phyloP scores from a whole-genome alignment of 345 rosid genomes.

The rapeseed (Brassica napus) region DNA sequence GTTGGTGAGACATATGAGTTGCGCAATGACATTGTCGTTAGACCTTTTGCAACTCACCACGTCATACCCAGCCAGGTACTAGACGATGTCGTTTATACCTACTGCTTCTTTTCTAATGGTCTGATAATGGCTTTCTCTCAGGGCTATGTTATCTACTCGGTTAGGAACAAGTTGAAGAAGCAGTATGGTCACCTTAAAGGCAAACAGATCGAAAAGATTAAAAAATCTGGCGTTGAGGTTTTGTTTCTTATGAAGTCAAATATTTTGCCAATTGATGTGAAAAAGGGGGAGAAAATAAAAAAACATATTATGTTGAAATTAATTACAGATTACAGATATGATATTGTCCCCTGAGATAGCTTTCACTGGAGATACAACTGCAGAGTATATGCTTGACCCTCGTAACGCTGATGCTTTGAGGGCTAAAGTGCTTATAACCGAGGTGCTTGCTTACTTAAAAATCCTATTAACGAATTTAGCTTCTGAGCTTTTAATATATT shows the following conservation, averaged over 20 bases:
- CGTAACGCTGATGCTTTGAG: slow-evolving; percentile 92
- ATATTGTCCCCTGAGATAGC: slow-evolving; percentile 90
- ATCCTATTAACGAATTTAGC: neutral
- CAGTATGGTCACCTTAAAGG: slow-evolving; percentile 88
- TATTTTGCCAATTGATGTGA: neutral
- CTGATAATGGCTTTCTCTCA: slow-evolving; percentile 37
- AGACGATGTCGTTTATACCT: too few species aligned
- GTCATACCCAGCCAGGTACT: slow-evolving; percentile 85
- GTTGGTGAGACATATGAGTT: slow-evolving; percentile 90
- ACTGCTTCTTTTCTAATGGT: neutral
- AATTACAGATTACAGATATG: slow-evolving; percentile 72
- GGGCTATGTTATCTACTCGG: slow-evolving; percentile 89
- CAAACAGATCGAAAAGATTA: slow-evolving; percentile 86
- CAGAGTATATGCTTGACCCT: slow-evolving; percentile 95
- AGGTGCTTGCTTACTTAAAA: slow-evolving; percentile 47
- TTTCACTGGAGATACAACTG: slow-evolving; percentile 91
- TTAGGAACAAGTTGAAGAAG: slow-evolving; percentile 87
- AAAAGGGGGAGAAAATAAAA: neutral
- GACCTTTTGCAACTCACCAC: slow-evolving; percentile 85
- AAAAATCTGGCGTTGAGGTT: slow-evolving; percentile 87
- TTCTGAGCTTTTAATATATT: slow-evolving; percentile 23
- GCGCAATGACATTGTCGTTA: slow-evolving; percentile 77
- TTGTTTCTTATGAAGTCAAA: slow-evolving; percentile 3
- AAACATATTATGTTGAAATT: slow-evolving; percentile 21
- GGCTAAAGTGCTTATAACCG: slow-evolving; percentile 90